Evolutionary conservation across 306 rosid species (phyloP), one percentile per base, ranked within the genome.

Genomic region (Cucumis melo): DNA sequence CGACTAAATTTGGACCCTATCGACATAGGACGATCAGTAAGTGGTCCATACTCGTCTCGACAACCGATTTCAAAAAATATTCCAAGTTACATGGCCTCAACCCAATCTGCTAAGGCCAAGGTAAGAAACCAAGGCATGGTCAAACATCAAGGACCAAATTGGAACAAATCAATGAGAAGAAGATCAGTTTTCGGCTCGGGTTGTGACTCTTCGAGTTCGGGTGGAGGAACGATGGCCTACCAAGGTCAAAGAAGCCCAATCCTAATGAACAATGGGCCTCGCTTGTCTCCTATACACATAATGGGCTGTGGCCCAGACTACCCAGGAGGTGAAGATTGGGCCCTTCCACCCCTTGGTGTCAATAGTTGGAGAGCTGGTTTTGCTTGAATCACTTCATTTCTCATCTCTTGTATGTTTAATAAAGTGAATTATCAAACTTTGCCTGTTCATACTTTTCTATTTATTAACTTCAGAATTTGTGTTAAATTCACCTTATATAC

Each of bases 81-180:
- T 1, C 98, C 96, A 1, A 89, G 99, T 80, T 94, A 94, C 76
- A 94, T 94, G 99, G 91, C 97, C 38, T 90, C 92, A 3, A 94
- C 99, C 39, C 71, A 90, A 21, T 92, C 96, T n/a, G 95, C 97
- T 29, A 92, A 87, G 88, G 99, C 99, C 81, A 94, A 94, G 88
- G 82, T 79, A 13, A 67, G 87, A 53, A 53, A n/a, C 21, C 93
- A 77, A 58, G 89, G 91, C 61, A 44, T 60, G 2, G 6, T 60
- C 9, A 90, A 82, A 86, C 87, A 81, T 5, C 86, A 82, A 8
- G 81, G 78, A 72, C 85, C 86, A 2, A 21, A 79, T 0, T 92
- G 96, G 97, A 92, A 88, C 82, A 65, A 83, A 0, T 80, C 95
- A 4, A 80, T 84, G 0, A 87, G 80, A 82, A 87, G 76, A 73